Base-by-base conservation (phyloP, 1,284 basidiomycete genomes). In the Ceratobasidium sp. region DNA sequence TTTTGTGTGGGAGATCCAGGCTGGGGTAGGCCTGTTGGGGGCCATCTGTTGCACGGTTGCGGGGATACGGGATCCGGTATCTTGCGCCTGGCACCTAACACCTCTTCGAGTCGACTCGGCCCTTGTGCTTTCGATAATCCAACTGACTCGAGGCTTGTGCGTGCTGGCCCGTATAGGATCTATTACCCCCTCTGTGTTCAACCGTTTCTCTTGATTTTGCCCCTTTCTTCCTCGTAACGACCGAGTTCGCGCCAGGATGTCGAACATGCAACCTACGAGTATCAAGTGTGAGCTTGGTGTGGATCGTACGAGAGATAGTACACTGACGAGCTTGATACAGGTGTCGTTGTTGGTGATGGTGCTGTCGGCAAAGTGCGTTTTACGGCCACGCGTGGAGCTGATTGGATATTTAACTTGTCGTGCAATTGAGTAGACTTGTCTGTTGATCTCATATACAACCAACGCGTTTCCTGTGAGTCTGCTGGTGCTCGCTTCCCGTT, bases 381-480 rank as follows among this genome's bases (percentile, higher is more conserved):
- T 77, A 64, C 66, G n/a, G 18, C 20, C 30, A 50, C 57, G 27
- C 38, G 59, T 59, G 54, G 65, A 46, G 70, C 67, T 66, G 70
- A 78, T 46, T 74, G 70, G 70, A 16, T 33, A 57, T 59, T 59
- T 23, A 59, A 38, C 62, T 50, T 18, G 16, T 44, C 50, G 44
- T 38, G 23, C 64, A 23, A 35, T 52, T 62, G 65, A 48, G 44
- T 83, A 98, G 96, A 98, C 97, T 77, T 98, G 96, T 86, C 92
- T 98, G 81, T 90, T 98, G 83, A 98, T 98, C 86, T 97, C 96
- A 66, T 98, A 98, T 88, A 98, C 96, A 81, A 98, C 96, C 82
- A 98, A 98, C 87, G 94, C 94, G 62, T 96, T 96, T 86, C 94
- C 94, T 81, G 96, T 96, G 86, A 85, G 94, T 88, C 60, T 64